phyloP scores from a whole-genome alignment of 2,329 filamentous ascomycete species.

The Nigrospora sphaerica region DNA sequence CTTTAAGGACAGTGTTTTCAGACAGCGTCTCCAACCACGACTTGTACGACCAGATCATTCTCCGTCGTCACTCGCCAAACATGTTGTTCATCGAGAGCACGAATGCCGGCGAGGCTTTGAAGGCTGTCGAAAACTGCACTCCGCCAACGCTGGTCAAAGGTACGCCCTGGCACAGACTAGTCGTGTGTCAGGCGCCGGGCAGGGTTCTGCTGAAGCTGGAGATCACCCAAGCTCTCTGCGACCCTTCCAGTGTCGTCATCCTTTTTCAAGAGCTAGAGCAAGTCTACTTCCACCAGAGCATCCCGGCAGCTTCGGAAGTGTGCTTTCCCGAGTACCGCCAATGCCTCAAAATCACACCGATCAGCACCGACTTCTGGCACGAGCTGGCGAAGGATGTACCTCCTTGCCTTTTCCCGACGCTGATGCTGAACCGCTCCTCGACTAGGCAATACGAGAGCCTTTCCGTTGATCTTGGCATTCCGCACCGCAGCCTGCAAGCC shows the following conservation, averaged over 20 bases:
- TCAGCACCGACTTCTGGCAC: conserved; percentile 38
- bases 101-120: conserved; percentile 27
- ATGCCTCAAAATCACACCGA: conserved; percentile 10
- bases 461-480: conserved; percentile 32
- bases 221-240: conserved; percentile 43
- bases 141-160: conserved; percentile 27
- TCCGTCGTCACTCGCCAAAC: conserved; percentile 37
- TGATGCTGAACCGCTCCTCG: conserved; percentile 17
- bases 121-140: conserved; percentile 33
- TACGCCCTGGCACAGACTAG: conserved; percentile 41
- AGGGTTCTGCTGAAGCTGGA: conserved; percentile 43
- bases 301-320: conserved; percentile 23
- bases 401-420: conserved; percentile 38
- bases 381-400: conserved; percentile 27
- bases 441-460: conserved; percentile 23
- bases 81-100: conserved; percentile 47
- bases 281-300: conserved; percentile 31
- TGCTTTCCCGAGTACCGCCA: conserved; percentile 31
- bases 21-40: conserved; percentile 41
- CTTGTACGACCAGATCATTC: conserved; percentile 42
- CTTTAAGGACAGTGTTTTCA: conserved; percentile 43
- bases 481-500: conserved; percentile 30
- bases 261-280: conserved; percentile 39
- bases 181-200: conserved; percentile 36
- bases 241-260: conserved; percentile 36